Evolutionary conservation across 768 basidiomycete species (phyloP), one percentile per base, ranked within the genome.

Genomic region (Cystobasidium ongulense): DNA sequence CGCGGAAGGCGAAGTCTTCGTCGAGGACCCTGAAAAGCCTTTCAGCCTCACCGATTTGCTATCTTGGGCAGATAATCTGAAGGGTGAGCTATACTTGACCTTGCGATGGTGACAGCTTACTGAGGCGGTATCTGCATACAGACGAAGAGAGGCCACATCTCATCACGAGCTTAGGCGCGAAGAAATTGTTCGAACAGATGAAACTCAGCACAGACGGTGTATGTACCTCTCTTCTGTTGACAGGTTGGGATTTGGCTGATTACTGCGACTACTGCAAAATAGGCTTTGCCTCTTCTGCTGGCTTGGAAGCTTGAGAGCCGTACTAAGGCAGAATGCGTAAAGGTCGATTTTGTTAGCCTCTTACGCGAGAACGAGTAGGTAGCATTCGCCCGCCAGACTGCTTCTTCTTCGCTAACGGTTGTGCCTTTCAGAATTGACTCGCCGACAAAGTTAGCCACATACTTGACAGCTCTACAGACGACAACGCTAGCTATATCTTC

Each of bases 141-240:
- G 39, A 29, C 41, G 46, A 23, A 17, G 46, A n/a, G 18, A 36
- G 52, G 38, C 38, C 39, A 10, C 38, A 52, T 46, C 38, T 67
- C 27, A 67, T 67, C 43, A 41, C 23, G 1, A 18, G 17, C 4
- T 36, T 15, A 67, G 41, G 46, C 29, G 25, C 39, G 2, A 27
- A 67, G 39, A 67, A 43, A 43, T 18, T 67, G 10, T 52, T 67
- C 41, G 39, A 67, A 3, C 41, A 67, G 23, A 36, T 52, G 38
- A 52, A 52, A 21, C 27, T 67, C 21, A 52, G 39, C 43, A 67
- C 29, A 29, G 65, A 67, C 15, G 65, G 65, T 7, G 65, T 67
- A 36, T 7, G 65, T 29, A 29, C 1, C 13, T 18, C 21, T 31
- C 8, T 39, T 11, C 46, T 50, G 31, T 7, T 31, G 46, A 15